Percentiles rank a stretch among this genome's conserved stretches.
Conservation (phyloP, 2,329 filamentous ascomycete genomes). For the Neopestalotiopsis sp. region DNA sequence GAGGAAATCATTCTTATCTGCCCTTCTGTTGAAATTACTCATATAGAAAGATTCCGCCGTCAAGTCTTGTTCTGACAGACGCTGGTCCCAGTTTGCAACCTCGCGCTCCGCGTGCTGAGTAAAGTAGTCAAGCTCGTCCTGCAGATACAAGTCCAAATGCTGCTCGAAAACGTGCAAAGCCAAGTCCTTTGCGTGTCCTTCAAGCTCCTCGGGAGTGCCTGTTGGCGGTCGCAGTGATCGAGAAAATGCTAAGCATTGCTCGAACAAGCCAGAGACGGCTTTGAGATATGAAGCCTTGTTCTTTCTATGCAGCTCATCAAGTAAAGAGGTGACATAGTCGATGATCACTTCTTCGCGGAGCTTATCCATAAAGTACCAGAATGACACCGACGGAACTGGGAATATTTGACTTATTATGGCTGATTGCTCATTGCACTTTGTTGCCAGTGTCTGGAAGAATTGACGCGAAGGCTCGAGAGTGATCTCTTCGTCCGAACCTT, state of each 20-base stretch:
- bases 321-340: conserved; percentile 83
- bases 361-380: conserved; percentile 81
- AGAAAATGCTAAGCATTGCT: conserved; percentile 81
- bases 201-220: conserved; percentile 64
- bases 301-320: conserved; percentile 84
- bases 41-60: conserved; percentile 93
- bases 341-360: conserved; percentile 83
- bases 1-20: conserved; percentile 94
- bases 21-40: conserved; percentile 92
- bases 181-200: conserved; percentile 69
- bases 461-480: conserved; percentile 79
- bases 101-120: conserved; percentile 76
- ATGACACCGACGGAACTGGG: conserved; percentile 70
- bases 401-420: conserved; percentile 84
- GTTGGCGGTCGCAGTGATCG: conserved; percentile 72
- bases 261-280: conserved; percentile 86
- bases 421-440: conserved; percentile 82
- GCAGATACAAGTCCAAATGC: conserved; percentile 90
- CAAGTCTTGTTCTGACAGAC: conserved; percentile 88
- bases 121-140: conserved; percentile 90
- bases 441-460: conserved; percentile 79
- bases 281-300: conserved; percentile 81
- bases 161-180: conserved; percentile 82
- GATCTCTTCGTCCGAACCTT: conserved; percentile 68
- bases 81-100: conserved; percentile 88